A percentile compares a stretch with the other conserved stretches of the same genome.
Conservation (phyloP, 441 rosid genomes). For the Pelargonium citronellum region DNA sequence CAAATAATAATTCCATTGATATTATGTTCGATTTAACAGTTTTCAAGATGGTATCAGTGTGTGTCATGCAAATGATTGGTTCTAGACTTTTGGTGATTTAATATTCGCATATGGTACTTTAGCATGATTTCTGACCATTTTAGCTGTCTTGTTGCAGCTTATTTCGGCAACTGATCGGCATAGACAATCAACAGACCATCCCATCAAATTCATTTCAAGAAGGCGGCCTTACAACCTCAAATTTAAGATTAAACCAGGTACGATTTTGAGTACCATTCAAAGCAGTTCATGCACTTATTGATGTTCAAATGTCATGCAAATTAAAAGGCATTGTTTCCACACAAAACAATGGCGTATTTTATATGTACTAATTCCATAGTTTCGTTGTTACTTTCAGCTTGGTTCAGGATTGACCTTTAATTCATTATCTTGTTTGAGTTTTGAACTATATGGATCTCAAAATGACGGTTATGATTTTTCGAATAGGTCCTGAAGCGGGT, state of each 20-base stretch:
- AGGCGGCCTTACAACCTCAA: conserved; percentile 54
- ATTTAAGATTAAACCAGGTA: conserved; percentile 93
- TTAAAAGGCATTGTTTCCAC: too few species aligned
- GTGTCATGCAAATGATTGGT: not conserved
- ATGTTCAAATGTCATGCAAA: too few species aligned
- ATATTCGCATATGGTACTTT: not conserved
- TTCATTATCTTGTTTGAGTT: too few species aligned
- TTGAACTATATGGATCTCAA: too few species aligned
- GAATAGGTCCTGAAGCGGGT: conserved; percentile 86
- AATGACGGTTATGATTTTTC: not conserved
- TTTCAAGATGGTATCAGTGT: not conserved
- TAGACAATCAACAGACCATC: conserved; percentile 67
- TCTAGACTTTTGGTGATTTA: not conserved
- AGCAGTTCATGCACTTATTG: not conserved
- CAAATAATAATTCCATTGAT: too few species aligned
- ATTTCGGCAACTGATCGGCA: conserved; percentile 81
- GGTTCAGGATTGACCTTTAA: too few species aligned
- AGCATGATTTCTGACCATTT: conserved; percentile 3
- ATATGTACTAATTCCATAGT: too few species aligned
- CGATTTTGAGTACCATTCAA: not conserved
- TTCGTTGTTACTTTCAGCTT: too few species aligned
- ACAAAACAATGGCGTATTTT: too few species aligned
- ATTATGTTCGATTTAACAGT: too few species aligned
- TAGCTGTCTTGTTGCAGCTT: conserved; percentile 45
- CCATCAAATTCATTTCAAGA: conserved; percentile 78